A percentile compares a stretch with the other conserved stretches of the same genome.
Conservation (phyloP, 2,329 filamentous ascomycete genomes). For the Alternaria alternata region DNA sequence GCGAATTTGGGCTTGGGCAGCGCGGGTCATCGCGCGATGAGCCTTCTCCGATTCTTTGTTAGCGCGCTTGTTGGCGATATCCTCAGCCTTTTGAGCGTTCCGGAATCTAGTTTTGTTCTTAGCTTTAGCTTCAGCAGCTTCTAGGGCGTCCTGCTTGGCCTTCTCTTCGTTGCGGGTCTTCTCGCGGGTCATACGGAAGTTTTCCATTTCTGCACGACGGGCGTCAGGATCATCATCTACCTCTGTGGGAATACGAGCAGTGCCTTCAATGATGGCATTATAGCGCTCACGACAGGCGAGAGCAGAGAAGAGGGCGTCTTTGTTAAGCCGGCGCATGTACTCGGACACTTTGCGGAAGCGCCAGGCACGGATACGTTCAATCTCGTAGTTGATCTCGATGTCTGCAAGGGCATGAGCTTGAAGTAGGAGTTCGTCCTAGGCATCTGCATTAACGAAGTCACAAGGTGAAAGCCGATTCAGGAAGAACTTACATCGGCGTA, state of each 20-base stretch:
- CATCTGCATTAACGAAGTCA: slow-evolving; percentile 6
- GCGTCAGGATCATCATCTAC: slow-evolving; percentile 52
- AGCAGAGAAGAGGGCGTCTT: slow-evolving; percentile 54
- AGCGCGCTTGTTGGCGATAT: slow-evolving; percentile 26
- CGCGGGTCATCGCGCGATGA: slow-evolving; percentile 32
- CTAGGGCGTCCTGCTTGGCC: slow-evolving; percentile 24
- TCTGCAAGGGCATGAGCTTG: slow-evolving; percentile 53
- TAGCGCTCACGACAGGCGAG: slow-evolving; percentile 58
- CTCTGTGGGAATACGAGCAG: slow-evolving; percentile 56
- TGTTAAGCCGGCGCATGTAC: slow-evolving; percentile 52
- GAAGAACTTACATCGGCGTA: slow-evolving; percentile 54
- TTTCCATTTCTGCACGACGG: slow-evolving; percentile 44
- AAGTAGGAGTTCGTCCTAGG: slow-evolving; percentile 57
- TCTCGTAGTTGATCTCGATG: slow-evolving; percentile 52
- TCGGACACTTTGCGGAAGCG: slow-evolving; percentile 57
- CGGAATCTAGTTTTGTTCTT: slow-evolving; percentile 29
- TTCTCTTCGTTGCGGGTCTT: slow-evolving; percentile 30
- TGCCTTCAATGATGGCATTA: slow-evolving; percentile 52
- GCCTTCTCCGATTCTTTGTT: slow-evolving; percentile 27
- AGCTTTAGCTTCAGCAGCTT: slow-evolving; percentile 20
- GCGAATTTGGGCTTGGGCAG: slow-evolving; percentile 28
- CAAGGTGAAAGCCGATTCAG: neutral
- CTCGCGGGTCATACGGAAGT: slow-evolving; percentile 29
- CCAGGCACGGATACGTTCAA: slow-evolving; percentile 52
- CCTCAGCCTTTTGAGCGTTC: slow-evolving; percentile 37